phyloP scores from a whole-genome alignment of 176 grass and related monocot genomes.

The Urochloa ruziziensis region DNA sequence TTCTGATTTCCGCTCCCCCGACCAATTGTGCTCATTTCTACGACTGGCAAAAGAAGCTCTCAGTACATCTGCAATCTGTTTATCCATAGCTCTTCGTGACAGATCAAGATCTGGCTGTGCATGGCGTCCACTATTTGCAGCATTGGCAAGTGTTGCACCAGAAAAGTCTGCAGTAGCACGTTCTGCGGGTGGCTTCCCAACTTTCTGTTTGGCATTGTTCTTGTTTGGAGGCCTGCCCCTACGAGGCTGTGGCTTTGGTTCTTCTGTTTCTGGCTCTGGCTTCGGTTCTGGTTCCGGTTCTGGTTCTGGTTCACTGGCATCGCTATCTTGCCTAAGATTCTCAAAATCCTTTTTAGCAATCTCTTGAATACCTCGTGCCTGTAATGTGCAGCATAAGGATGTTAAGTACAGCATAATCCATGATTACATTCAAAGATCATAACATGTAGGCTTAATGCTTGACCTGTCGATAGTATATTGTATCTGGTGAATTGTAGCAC shows the following conservation, averaged over 20 bases:
- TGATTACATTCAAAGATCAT: neutral
- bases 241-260: constrained; percentile 58
- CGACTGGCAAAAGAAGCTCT: constrained; percentile 57
- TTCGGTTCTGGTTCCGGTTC: constrained; percentile 33
- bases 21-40: constrained; percentile 56
- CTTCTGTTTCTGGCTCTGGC: constrained; percentile 49
- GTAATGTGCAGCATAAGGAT: constrained; percentile 18
- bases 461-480: constrained; percentile 95
- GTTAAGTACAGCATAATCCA: constrained; percentile 7
- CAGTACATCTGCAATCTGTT: constrained; percentile 46
- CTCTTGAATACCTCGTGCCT: constrained; percentile 95
- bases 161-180: constrained; percentile 48
- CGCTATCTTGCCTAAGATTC: constrained; percentile 93
- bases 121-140: constrained; percentile 44
- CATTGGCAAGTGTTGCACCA: constrained; percentile 48
- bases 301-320: constrained; percentile 70
- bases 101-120: constrained; percentile 46
- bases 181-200: constrained; percentile 60
- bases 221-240: constrained; percentile 81
- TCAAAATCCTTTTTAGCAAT: constrained; percentile 96
- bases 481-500: constrained; percentile 91
- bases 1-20: constrained; percentile 42
- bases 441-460: constrained; percentile 4
- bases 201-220: constrained; percentile 55
- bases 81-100: constrained; percentile 22